Percentiles rank a stretch among this genome's conserved stretches.
These are phyloP conservation scores for Mycena filopes DNA, from an alignment of 768 basidiomycete species.

Conservation along the genomic window DNA sequence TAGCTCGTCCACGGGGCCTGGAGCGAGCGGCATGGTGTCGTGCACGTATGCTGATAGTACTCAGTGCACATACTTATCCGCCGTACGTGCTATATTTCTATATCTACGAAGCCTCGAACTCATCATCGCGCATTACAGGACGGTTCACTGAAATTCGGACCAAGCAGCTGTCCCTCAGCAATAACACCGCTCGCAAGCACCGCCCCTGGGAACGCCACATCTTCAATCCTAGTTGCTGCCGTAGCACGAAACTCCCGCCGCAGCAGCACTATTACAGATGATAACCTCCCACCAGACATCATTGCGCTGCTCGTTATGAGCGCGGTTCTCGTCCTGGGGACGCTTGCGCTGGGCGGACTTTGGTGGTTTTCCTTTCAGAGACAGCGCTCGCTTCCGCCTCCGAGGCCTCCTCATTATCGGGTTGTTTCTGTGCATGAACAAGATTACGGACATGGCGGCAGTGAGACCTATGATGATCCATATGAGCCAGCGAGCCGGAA, in stretches of 20 bases:
- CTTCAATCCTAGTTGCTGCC: not conserved
- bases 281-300: not conserved
- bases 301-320: conserved; percentile 14
- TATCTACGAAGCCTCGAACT: no score
- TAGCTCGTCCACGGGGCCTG: not conserved
- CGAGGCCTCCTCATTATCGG: no score
- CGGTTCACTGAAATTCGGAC: not conserved
- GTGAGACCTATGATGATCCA: no score
- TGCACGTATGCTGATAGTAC: not conserved
- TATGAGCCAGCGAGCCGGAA: no score
- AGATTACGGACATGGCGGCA: no score
- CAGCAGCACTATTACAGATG: no score
- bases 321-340: not conserved
- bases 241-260: not conserved
- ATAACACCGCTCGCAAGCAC: not conserved
- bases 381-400: no score
- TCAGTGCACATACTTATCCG: not conserved
- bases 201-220: not conserved
- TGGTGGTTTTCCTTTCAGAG: not conserved
- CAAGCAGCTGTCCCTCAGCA: not conserved
- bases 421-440: no score
- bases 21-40: not conserved
- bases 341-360: not conserved
- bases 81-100: not conserved
- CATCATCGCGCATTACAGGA: not conserved